These are phyloP conservation scores for Conoideocrella luteorostrata DNA, from an alignment of 2,329 filamentous ascomycete genomes.

Conservation along the genomic window DNA sequence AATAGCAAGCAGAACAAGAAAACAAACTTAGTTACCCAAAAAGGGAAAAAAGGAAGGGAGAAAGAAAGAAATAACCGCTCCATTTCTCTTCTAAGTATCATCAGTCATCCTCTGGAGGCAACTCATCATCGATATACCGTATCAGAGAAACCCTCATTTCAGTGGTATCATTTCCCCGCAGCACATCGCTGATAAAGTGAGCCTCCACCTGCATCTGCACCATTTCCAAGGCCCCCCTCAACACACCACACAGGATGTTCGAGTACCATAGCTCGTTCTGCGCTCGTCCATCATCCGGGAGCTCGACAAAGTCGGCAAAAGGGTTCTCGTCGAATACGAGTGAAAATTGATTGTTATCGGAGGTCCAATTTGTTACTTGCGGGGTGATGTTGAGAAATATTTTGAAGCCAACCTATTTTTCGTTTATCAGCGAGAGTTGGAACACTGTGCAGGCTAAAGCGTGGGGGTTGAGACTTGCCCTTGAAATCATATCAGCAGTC, in stretches of 20 bases:
- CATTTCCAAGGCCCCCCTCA: constrained; percentile 92
- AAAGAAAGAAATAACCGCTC: too few relatives aligned
- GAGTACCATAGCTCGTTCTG: constrained; percentile 99
- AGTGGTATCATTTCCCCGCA: constrained; percentile 90
- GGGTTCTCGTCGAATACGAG: constrained; percentile 96
- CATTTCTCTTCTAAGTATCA: background rate
- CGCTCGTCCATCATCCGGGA: constrained; percentile 89
- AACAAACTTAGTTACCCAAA: too few relatives aligned
- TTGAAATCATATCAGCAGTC: constrained; percentile 93
- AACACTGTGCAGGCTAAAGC: too few relatives aligned
- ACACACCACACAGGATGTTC: constrained; percentile 89
- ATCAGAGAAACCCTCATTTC: constrained; percentile 93
- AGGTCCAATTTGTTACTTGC: constrained; percentile 89
- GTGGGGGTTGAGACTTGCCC: constrained; percentile 49
- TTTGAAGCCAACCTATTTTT: constrained; percentile 82
- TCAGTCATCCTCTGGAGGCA: constrained; percentile 93
- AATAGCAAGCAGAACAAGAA: too few relatives aligned
- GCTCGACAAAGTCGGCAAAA: constrained; percentile 91
- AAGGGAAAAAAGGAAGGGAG: background rate
- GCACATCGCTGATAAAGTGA: constrained; percentile 88
- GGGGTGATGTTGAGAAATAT: constrained; percentile 98
- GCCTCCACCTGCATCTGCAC: constrained; percentile 99
- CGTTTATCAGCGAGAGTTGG: constrained; percentile 7
- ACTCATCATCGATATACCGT: constrained; percentile 93
- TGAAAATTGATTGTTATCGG: constrained; percentile 93